A percentile compares a stretch with the other conserved stretches of the same genome.
Evolutionary conservation across 192 early-diverging fungal species (phyloP).

Genomic region (Podila horticola): DNA sequence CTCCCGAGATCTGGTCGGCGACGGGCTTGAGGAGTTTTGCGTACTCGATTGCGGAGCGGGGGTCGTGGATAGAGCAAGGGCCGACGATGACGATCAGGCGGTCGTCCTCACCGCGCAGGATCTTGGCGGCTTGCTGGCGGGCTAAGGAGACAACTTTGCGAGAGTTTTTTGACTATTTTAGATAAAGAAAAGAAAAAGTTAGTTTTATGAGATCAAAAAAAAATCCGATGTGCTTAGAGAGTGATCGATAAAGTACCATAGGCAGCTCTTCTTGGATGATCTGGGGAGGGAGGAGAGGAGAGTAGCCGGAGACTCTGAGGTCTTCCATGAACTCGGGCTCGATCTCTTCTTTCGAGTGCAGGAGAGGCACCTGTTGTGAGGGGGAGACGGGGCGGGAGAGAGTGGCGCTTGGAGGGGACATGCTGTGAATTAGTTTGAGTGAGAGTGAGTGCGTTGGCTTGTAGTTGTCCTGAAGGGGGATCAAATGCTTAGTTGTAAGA

Average conservation of each 20-base stretch:
- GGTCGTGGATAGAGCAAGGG: conserved; percentile 97
- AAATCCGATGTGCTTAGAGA: background rate
- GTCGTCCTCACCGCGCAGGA: conserved; percentile 86
- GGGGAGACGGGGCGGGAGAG: conserved; percentile 33
- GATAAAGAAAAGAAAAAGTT: background rate
- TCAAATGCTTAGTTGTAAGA: background rate
- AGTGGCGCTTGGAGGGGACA: conserved; percentile 3
- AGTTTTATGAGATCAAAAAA: background rate
- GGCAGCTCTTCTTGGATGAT: conserved; percentile 89
- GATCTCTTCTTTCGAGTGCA: conserved; percentile 53
- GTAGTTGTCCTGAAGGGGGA: background rate
- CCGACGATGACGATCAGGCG: conserved; percentile 92
- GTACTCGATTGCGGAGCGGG: conserved; percentile 87
- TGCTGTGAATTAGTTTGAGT: background rate
- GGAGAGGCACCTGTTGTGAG: conserved; percentile 25
- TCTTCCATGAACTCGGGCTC: conserved; percentile 77
- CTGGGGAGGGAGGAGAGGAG: conserved; percentile 92
- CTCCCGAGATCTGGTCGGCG: conserved; percentile 73
- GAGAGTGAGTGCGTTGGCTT: background rate
- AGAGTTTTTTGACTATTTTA: conserved; percentile 48
- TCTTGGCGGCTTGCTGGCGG: conserved; percentile 73
- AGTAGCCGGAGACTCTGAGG: conserved; percentile 87
- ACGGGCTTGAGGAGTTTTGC: conserved; percentile 56
- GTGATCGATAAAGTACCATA: conserved; percentile 59
- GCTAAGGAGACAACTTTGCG: conserved; percentile 54